Percentiles rank a stretch among this genome's conserved stretches.
Conservation (phyloP, 495 filamentous ascomycete species). For the Gamarada debralockiae region DNA sequence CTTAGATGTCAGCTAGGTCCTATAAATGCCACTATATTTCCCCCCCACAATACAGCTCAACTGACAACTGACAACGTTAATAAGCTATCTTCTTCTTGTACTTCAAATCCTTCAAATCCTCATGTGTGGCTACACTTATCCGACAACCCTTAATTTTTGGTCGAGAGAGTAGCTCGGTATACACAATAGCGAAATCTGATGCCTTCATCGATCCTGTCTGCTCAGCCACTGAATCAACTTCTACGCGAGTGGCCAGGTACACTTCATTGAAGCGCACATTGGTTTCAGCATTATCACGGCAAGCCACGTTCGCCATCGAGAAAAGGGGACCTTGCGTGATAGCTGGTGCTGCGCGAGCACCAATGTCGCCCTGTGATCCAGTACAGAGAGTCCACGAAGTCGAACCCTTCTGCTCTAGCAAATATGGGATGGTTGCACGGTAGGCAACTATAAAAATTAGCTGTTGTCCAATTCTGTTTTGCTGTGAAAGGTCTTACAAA, state of each 20-base stretch:
- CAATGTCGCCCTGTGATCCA: slow-evolving; percentile 33
- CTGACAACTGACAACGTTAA: no score
- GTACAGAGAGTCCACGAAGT: slow-evolving; percentile 38
- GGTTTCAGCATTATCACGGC: slow-evolving; percentile 30
- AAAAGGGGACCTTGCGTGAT: slow-evolving; percentile 36
- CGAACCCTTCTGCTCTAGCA: slow-evolving; percentile 32
- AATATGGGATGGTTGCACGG: slow-evolving; percentile 33
- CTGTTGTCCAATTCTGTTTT: neutral
- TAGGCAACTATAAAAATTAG: slow-evolving; percentile 34
- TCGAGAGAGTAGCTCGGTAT: slow-evolving; percentile 2
- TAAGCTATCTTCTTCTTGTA: slow-evolving; percentile 3
- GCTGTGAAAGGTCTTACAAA: slow-evolving; percentile 27
- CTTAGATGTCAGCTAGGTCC: no score
- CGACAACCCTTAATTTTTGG: slow-evolving; percentile 3
- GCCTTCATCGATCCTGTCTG: slow-evolving; percentile 21
- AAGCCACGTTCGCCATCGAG: slow-evolving; percentile 31
- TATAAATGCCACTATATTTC: no score
- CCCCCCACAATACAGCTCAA: no score
- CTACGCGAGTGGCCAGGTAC: slow-evolving; percentile 31
- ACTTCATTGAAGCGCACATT: slow-evolving; percentile 40
- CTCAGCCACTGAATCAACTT: slow-evolving; percentile 29
- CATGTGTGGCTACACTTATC: neutral
- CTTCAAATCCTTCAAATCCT: slow-evolving; percentile 12
- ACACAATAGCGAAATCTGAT: slow-evolving; percentile 23
- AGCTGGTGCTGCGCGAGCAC: slow-evolving; percentile 25